Conservation (phyloP, 495 filamentous ascomycete species). For the Penicilliopsis zonata region DNA sequence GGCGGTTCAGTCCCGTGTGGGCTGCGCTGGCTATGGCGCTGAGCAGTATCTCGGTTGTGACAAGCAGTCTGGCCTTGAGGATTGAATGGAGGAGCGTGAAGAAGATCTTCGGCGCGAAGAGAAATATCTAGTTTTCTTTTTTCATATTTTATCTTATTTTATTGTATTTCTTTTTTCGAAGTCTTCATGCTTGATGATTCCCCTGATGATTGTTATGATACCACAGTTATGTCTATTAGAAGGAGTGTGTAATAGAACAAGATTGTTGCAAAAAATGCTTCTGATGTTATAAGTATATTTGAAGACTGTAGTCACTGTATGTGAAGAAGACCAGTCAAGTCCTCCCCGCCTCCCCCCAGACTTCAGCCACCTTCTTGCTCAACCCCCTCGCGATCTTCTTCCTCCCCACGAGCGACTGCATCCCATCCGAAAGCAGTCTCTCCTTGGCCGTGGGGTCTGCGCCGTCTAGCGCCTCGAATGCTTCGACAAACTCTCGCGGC, state of each 20-base stretch:
- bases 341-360: conserved; percentile 47
- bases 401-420: conserved; percentile 47
- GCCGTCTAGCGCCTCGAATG: conserved; percentile 42
- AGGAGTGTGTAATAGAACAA: too few relatives aligned
- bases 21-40: conserved; percentile 78
- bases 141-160: too few relatives aligned
- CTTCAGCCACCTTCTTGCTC: conserved; percentile 59
- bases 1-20: conserved; percentile 68
- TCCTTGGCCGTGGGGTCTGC: conserved; percentile 35
- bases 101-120: conserved; percentile 7
- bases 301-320: too few relatives aligned
- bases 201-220: too few relatives aligned
- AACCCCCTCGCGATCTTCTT: conserved; percentile 55
- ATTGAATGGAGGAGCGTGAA: conserved; percentile 19
- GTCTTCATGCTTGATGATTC: too few relatives aligned
- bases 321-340: too few relatives aligned
- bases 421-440: conserved; percentile 36
- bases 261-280: too few relatives aligned
- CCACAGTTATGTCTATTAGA: too few relatives aligned
- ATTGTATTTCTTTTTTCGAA: too few relatives aligned
- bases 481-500: conserved; percentile 55
- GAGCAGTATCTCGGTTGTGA: conserved; percentile 71
- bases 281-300: too few relatives aligned
- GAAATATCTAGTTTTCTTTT: too few relatives aligned
- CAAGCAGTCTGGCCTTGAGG: conserved; percentile 57